Base-by-base conservation (phyloP, 1,284 basidiomycete species). In the Paramarasmius palmivorus region DNA sequence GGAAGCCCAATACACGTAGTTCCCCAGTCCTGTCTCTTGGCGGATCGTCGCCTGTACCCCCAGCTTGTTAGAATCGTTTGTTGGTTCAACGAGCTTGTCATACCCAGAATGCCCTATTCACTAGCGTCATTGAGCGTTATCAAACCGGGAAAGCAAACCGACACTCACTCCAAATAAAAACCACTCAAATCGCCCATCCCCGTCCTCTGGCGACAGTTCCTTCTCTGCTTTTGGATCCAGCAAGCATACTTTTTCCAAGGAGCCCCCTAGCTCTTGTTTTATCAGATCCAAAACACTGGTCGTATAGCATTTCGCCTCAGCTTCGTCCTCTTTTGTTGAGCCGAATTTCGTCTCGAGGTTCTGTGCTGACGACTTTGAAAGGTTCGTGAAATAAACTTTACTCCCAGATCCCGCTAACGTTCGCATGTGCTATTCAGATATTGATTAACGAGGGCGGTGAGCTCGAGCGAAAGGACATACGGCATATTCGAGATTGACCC, bases 1-100 rank as follows among this genome's bases (percentile, higher is more conserved):
- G 92, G 67, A 97, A 98, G 0, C 94, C 94, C 15, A 95, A 73
- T 14, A 79, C 79, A 25, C 97, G 86, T 39, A 99, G 81, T 66
- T 96, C 92, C 2, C 85, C 82, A 0, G 96, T 99, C 42, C 90
- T 75, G 62, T 96, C 93, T 44, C 93, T 78, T 0, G 93, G 94
- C 1, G 94, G 93, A 67, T 96, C 93, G 62, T 96, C 94, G 10
- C 93, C 93, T 82, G 69, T 65, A 9, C 67, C 68, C n/a, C 40
- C 66, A 66, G 39, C 46, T n/a, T 49, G 15, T 34, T 23, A 54
- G 22, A 15, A 4, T 52, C 26, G 36, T 47, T 34, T 40, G 50
- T 36, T 39, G 17, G 22, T 37, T 37, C 29, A 38, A 46, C 19
- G 17, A 22, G 23, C 4, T 4, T 25, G 25, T 34, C 61, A 26